These are phyloP conservation scores for Colletotrichum magnum DNA, from an alignment of 2,329 filamentous ascomycete species.

Conservation along the genomic window DNA sequence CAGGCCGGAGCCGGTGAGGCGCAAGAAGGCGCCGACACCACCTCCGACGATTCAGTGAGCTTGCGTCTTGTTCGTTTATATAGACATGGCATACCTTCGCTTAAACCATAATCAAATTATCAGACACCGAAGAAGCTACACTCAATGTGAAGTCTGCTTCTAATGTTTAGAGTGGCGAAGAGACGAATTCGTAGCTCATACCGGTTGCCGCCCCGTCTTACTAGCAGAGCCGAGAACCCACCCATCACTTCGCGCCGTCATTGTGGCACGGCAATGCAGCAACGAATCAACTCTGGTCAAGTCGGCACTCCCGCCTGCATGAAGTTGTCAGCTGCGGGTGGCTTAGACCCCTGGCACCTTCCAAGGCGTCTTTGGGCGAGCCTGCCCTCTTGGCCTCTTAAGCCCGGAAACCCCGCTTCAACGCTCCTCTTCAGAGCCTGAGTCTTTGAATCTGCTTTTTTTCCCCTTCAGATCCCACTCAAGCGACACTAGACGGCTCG, in stretches of 20 bases:
- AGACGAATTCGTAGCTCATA: too few relatives aligned
- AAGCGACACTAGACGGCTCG: too few relatives aligned
- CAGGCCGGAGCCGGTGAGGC: not conserved
- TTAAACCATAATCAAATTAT: conserved; percentile 3
- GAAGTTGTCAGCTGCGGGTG: not conserved
- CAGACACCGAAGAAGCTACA: too few relatives aligned
- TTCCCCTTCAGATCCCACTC: too few relatives aligned
- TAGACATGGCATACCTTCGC: conserved; percentile 1
- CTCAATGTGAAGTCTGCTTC: too few relatives aligned
- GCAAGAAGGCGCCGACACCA: conserved; percentile 27
- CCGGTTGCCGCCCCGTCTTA: not conserved
- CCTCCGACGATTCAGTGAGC: conserved; percentile 31
- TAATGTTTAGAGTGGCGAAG: too few relatives aligned
- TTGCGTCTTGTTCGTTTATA: not conserved
- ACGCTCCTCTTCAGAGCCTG: not conserved
- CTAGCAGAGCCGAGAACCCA: not conserved
- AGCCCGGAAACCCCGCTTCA: not conserved
- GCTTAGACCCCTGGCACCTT: not conserved
- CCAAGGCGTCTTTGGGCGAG: not conserved
- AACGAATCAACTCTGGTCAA: not conserved
- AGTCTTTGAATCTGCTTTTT: not conserved
- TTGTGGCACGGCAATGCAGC: not conserved
- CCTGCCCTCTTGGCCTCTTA: not conserved
- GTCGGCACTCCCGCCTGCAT: not conserved
- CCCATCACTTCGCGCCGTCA: not conserved